Conservation (phyloP, 1,139 yeast species). For the Tardiomyces digboiensis region DNA sequence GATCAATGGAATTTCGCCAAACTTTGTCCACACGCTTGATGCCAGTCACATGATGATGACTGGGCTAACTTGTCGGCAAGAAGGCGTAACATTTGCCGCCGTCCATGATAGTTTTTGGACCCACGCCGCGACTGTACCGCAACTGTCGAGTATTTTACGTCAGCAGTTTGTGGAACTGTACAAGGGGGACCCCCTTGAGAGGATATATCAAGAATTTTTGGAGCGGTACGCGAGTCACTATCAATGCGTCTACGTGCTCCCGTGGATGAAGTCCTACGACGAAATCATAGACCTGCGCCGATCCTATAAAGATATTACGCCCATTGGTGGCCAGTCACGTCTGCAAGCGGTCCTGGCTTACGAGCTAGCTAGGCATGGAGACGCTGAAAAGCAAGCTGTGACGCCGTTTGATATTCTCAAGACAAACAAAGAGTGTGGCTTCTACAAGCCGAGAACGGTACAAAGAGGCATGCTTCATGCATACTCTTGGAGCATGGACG, state of each 20-base stretch:
- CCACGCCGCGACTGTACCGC: conserved; percentile 69
- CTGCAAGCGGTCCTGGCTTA: conserved; percentile 22
- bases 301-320: conserved; percentile 1
- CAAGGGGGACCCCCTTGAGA: conserved; percentile 50
- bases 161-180: conserved; percentile 70
- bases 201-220: conserved; percentile 66
- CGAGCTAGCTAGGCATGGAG: conserved; percentile 2
- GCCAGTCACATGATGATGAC: conserved; percentile 93
- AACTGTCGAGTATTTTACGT: conserved; percentile 57
- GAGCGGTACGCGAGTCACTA: conserved; percentile 58
- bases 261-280: conserved; percentile 6
- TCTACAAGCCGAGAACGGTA: neutral
- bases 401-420: neutral
- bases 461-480: neutral
- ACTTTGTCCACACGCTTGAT: conserved; percentile 84
- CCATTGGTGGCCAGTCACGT: conserved; percentile 16
- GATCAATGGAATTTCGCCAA: conserved; percentile 85
- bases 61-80: conserved; percentile 57
- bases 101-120: conserved; percentile 98
- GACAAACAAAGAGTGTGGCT: neutral
- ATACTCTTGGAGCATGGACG: neutral
- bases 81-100: conserved; percentile 70
- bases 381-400: neutral
- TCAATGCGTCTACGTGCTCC: conserved; percentile 33
- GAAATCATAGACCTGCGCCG: conserved; percentile 3